Evolutionary conservation across 1,139 yeast genomes (phyloP), one percentile per base, ranked within the genome.

Genomic region (Protomyces lactucae-debilis): DNA sequence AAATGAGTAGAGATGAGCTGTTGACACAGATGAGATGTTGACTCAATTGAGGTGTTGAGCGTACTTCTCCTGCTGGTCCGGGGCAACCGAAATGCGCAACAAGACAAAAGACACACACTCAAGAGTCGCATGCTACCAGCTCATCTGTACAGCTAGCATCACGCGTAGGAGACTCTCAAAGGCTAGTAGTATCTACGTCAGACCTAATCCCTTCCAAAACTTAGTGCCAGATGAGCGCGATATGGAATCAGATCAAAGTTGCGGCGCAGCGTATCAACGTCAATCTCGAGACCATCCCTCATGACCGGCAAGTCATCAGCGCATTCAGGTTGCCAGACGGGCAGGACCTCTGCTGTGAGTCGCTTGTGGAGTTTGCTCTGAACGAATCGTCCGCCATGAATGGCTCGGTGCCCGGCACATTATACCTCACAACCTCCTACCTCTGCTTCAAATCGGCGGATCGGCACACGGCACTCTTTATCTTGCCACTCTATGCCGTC

Each of bases 361-460:
- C 63, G n/a, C 40, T 45, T 12, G 63, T 51, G 23, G 57, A 59
- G 10, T 59, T 59, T 36, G 23, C 45, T 10, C 32, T 53, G 12
- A 35, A 39, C 10, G 53, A 51, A 4, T 52, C 63, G n/a, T 39
- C 53, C 18, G 52, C 54, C 23, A 51, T 39, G n/a, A 25, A 32
- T 16, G 32, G 43, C 21, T 43, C 63, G 3, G 53, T 52, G 35
- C 35, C 35, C 6, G 63, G 63, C 39, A 45, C 52, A 4, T 16
- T 59, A 36, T 59, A 59, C 37, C 43, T 59, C 16, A 59, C 57
- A 10, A 52, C 63, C 32, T 52, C 87, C 68, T 93, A 85, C 73
- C 73, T 93, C 60, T 83, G 89, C 39, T 91, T 91, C 72, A 79
- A 83, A 65, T 90, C 89, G 71, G 84, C 83, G 69, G 95, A 90